A percentile compares a stretch with the other conserved stretches of the same genome.
phyloP scores from a whole-genome alignment of 306 rosid species.

The Ammopiptanthus mongolicus region DNA sequence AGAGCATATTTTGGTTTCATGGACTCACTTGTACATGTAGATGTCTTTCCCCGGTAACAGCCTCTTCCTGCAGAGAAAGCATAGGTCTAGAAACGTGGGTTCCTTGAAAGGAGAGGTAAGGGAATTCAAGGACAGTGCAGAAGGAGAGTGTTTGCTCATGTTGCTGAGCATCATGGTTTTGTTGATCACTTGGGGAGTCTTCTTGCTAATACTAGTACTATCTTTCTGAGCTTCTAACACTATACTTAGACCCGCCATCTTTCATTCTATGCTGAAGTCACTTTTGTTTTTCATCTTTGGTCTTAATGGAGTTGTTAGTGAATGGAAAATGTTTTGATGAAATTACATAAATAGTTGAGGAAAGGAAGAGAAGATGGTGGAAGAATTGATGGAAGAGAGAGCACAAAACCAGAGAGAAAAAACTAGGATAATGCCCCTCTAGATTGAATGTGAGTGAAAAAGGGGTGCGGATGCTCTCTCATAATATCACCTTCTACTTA shows the following conservation, averaged over 20 bases:
- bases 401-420: neutral
- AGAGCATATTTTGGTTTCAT: neutral
- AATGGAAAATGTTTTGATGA: neutral
- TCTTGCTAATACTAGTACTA: slow-evolving; percentile 16
- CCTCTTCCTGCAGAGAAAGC: slow-evolving; percentile 63
- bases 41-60: slow-evolving; percentile 74
- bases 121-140: neutral
- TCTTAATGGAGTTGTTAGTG: neutral
- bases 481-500: too few species aligned
- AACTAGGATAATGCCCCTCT: too few species aligned
- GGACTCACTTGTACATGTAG: slow-evolving; percentile 88
- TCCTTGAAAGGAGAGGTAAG: neutral
- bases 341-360: slow-evolving; percentile 17
- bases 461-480: neutral
- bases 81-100: slow-evolving; percentile 58
- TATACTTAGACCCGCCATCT: slow-evolving; percentile 74
- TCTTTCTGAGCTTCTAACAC: slow-evolving; percentile 61
- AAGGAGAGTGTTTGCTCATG: slow-evolving; percentile 7
- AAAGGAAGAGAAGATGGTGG: neutral
- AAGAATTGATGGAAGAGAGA: neutral
- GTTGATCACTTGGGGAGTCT: slow-evolving; percentile 50
- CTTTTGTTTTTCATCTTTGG: neutral
- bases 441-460: too few species aligned
- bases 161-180: slow-evolving; percentile 50
- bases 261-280: slow-evolving; percentile 20